phyloP scores from a whole-genome alignment of 2,329 filamentous ascomycete genomes.

The Xylariaceae sp. region DNA sequence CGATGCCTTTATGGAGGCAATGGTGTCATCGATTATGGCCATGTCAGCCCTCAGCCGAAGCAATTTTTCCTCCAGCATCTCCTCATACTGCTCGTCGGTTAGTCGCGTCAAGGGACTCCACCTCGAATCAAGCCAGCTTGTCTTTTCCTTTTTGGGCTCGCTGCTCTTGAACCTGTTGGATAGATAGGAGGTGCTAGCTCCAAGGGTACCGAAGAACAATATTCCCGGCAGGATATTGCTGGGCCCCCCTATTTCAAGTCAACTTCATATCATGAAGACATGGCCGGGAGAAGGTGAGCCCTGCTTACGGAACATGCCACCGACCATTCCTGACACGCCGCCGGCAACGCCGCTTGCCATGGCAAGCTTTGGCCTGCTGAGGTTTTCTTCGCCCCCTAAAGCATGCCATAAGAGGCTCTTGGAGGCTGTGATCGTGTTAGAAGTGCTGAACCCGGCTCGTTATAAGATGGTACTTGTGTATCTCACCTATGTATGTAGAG shows the following conservation, averaged over 20 bases:
- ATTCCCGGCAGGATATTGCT: conserved; percentile 45
- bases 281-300: conserved; percentile 1
- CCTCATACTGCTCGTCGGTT: conserved; percentile 63
- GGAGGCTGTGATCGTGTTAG: conserved; percentile 33
- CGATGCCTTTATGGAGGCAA: conserved; percentile 36
- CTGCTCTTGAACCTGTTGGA: conserved; percentile 11
- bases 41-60: conserved; percentile 68
- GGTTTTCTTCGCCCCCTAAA: conserved; percentile 42
- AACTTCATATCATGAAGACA: neutral
- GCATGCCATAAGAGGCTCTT: conserved; percentile 38
- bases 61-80: conserved; percentile 63
- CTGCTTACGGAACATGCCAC: conserved; percentile 44
- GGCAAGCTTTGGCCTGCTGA: conserved; percentile 52
- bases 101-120: conserved; percentile 66
- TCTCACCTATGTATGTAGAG: conserved; percentile 65
- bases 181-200: conserved; percentile 27
- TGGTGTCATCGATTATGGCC: conserved; percentile 69
- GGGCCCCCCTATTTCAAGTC: conserved; percentile 36
- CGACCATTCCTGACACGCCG: conserved; percentile 57
- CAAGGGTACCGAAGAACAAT: conserved; percentile 38
- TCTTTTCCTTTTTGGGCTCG: conserved; percentile 12
- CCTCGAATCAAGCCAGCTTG: conserved; percentile 47
- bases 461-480: neutral
- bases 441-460: too few species aligned
- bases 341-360: conserved; percentile 66